Percentiles rank a stretch among this genome's conserved stretches.
These are phyloP conservation scores for Macadamia integrifolia DNA, from an alignment of 164 flowering plant species.

Conservation along the genomic window DNA sequence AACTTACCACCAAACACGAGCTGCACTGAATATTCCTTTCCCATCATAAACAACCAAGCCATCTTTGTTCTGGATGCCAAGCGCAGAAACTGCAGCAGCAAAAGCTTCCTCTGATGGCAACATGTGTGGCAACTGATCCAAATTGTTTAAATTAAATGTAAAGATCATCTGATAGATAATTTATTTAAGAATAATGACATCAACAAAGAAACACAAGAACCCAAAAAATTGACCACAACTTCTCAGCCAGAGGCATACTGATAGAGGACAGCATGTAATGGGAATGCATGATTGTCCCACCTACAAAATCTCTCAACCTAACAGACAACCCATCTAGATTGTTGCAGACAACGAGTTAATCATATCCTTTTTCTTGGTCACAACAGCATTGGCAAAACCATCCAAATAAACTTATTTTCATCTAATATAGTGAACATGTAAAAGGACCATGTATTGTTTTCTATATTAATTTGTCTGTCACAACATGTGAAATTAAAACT, in stretches of 20 bases:
- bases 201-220: background rate
- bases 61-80: slow-evolving; percentile 85
- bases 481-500: no score
- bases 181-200: background rate
- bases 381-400: no score
- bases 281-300: no score
- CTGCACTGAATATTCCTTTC: slow-evolving; percentile 96
- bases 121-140: slow-evolving; percentile 93
- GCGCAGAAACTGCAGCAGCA: slow-evolving; percentile 95
- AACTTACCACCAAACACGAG: slow-evolving; percentile 98
- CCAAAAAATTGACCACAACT: background rate
- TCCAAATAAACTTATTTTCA: no score
- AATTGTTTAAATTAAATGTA: slow-evolving; percentile 3
- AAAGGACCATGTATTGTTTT: no score
- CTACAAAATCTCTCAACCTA: no score
- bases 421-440: no score
- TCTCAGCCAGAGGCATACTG: background rate
- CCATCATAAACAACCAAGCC: slow-evolving; percentile 95
- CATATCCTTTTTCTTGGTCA: background rate
- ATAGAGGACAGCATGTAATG: no score
- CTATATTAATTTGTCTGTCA: no score
- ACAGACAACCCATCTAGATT: no score
- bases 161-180: background rate
- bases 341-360: background rate
- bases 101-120: slow-evolving; percentile 96